A percentile compares a stretch with the other conserved stretches of the same genome.
These are phyloP conservation scores for Aspergillus vadensis DNA, from an alignment of 2,329 filamentous ascomycete species.

Conservation along the genomic window DNA sequence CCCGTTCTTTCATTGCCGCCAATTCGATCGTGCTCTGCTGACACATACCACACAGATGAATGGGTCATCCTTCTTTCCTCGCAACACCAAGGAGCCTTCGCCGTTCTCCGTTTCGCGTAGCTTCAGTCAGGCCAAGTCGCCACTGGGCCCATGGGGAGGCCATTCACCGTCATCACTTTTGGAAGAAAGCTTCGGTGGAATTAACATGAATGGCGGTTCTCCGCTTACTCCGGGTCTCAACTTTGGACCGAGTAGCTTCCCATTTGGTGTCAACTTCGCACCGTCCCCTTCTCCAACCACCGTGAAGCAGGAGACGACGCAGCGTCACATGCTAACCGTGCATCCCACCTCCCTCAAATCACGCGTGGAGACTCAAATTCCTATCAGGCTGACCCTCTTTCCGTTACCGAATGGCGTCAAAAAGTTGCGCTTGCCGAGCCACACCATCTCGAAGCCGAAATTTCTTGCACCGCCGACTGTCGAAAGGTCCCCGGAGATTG, in stretches of 20 bases:
- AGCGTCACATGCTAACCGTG: slow-evolving; percentile 56
- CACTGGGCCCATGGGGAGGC: slow-evolving; percentile 41
- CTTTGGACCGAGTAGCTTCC: slow-evolving; percentile 35
- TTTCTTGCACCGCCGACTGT: slow-evolving; percentile 73
- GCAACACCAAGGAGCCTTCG: slow-evolving; percentile 40
- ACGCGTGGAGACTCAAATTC: slow-evolving; percentile 94
- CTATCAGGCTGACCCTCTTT: slow-evolving; percentile 76
- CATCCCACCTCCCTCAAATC: slow-evolving; percentile 76
- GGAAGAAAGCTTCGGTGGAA: slow-evolving; percentile 49
- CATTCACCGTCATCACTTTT: slow-evolving; percentile 47
- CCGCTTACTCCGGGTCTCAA: slow-evolving; percentile 44
- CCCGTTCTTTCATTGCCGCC: neutral
- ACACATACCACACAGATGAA: slow-evolving; percentile 24
- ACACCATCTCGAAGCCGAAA: slow-evolving; percentile 94
- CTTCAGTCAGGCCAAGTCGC: slow-evolving; percentile 34
- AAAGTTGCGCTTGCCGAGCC: slow-evolving; percentile 80
- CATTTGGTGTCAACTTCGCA: slow-evolving; percentile 43
- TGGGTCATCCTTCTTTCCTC: slow-evolving; percentile 36
- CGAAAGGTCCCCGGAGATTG: slow-evolving; percentile 68
- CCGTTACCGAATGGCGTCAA: slow-evolving; percentile 74
- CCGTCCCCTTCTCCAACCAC: slow-evolving; percentile 31
- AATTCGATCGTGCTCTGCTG: slow-evolving; percentile 10
- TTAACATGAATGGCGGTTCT: slow-evolving; percentile 48
- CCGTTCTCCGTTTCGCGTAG: slow-evolving; percentile 37
- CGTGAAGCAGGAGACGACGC: slow-evolving; percentile 33